Evolutionary conservation across 2,329 filamentous ascomycete genomes (phyloP).

Genomic region (Epichloe gansuensis): DNA sequence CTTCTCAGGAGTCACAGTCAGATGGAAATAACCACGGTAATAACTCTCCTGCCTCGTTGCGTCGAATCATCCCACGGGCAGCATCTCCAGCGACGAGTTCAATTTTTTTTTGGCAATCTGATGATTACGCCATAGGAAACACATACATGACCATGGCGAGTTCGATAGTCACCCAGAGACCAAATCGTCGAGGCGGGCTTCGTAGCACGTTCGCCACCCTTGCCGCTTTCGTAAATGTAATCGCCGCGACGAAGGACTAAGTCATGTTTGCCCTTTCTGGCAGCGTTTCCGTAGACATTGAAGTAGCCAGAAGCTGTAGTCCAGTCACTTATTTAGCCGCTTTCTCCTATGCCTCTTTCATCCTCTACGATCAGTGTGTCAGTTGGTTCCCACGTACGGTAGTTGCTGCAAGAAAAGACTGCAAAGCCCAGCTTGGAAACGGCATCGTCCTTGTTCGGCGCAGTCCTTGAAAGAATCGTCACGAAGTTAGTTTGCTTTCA

Average conservation of each 20-base stretch:
- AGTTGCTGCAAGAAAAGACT: constrained; percentile 62
- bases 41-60: constrained; percentile 59
- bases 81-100: constrained; percentile 38
- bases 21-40: constrained; percentile 61
- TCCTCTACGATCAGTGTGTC: background rate
- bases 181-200: constrained; percentile 19
- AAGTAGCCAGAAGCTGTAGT: constrained; percentile 35
- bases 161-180: constrained; percentile 30
- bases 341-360: background rate
- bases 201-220: constrained; percentile 17
- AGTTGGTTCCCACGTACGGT: constrained; percentile 29
- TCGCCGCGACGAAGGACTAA: constrained; percentile 49
- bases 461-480: constrained; percentile 39
- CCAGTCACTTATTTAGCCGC: background rate
- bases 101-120: constrained; percentile 18
- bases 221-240: constrained; percentile 50
- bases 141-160: constrained; percentile 24
- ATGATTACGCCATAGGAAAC: background rate
- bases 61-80: constrained; percentile 29
- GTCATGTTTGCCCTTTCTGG: constrained; percentile 46
- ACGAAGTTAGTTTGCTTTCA: background rate
- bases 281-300: constrained; percentile 47
- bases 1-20: constrained; percentile 43
- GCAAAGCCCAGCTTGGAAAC: constrained; percentile 48
- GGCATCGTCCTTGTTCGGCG: constrained; percentile 43